Evolutionary conservation across 768 basidiomycete genomes (phyloP), one percentile per base, ranked within the genome.

Genomic region (Trichaptum fuscoviolaceum): DNA sequence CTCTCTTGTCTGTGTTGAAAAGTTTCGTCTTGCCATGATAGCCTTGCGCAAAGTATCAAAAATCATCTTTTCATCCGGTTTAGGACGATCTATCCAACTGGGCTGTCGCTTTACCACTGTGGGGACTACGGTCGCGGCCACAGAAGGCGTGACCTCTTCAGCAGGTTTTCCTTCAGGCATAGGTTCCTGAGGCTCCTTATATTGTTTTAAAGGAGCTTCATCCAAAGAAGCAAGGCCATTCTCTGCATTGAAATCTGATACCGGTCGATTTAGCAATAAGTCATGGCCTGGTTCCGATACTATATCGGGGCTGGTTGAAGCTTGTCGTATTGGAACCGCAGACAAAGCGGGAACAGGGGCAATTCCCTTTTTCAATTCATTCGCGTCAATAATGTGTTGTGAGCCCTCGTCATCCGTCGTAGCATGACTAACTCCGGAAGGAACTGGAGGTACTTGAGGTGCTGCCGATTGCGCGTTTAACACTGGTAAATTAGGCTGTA

Each of bases 1-100:
- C 57, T 83, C 81, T 24, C 84, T 84, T 12, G 87, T 83, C 73
- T 89, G 87, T 17, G 77, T 79, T 72, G 91, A 88, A 67, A 78
- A 80, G 36, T 83, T 80, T 57, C 87, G 79, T 30, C 90, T 83
- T 10, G 85, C 83, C 77, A 85, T 84, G 27, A 90, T 81, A 17
- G 87, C 84, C 27, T 87, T 77, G 26, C 85, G 85, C 58, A 92
- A 79, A 8, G 86, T 88, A 60, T 91, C 90, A 60, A 77, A 73
- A 8, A 85, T 79, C 12, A 84, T 81, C 63, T 79, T 83, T 42
- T 80, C 76, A 7, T 76, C 70, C 25, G 78, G 67, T 7, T 71
- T 71, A 12, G 83, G 82, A 36, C 82, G 79, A 26, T 81, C 15
- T 12, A 52, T 52, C 42, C 42, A 52, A 52, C 42, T 52, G 10